Evolutionary conservation across 768 basidiomycete genomes (phyloP).

Genomic region (Pulveroboletus sp.): DNA sequence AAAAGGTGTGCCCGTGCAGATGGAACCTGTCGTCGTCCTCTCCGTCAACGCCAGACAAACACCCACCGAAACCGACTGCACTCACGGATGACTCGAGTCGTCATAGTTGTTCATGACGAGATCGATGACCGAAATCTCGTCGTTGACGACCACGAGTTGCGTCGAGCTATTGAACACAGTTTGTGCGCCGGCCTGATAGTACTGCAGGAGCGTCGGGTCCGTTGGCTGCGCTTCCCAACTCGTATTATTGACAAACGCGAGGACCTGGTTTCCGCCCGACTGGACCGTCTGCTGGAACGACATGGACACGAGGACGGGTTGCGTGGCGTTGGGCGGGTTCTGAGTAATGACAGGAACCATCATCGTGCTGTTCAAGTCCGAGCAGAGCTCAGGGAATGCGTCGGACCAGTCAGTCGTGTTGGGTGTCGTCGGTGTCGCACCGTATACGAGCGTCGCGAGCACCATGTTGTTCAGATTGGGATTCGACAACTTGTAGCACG

Average conservation of each 20-base stretch:
- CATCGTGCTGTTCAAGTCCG: constrained; percentile 30
- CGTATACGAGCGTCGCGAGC: constrained; percentile 28
- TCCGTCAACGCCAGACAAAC: too few species aligned
- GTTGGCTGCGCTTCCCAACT: constrained; percentile 26
- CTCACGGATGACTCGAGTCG: constrained; percentile 32
- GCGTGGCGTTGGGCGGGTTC: constrained; percentile 28
- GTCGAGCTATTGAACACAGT: constrained; percentile 22
- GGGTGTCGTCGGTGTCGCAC: constrained; percentile 22
- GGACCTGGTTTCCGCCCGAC: constrained; percentile 25
- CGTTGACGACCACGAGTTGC: constrained; percentile 25
- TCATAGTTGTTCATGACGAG: constrained; percentile 23
- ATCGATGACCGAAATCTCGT: constrained; percentile 28
- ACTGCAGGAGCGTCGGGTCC: constrained; percentile 29
- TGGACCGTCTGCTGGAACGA: constrained; percentile 26
- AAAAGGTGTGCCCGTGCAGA: constrained; percentile 37
- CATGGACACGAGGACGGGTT: constrained; percentile 11
- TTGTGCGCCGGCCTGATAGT: constrained; percentile 22
- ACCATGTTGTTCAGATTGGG: constrained; percentile 28
- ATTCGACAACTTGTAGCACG: constrained; percentile 30
- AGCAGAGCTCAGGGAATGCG: constrained; percentile 18
- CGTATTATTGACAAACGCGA: constrained; percentile 27
- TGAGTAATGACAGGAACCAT: constrained; percentile 24
- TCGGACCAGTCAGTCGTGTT: constrained; percentile 29
- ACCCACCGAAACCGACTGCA: background rate
- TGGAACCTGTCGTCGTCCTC: too few species aligned